Evolutionary conservation across 1,284 basidiomycete genomes (phyloP).

Genomic region (Mycena citricolor): DNA sequence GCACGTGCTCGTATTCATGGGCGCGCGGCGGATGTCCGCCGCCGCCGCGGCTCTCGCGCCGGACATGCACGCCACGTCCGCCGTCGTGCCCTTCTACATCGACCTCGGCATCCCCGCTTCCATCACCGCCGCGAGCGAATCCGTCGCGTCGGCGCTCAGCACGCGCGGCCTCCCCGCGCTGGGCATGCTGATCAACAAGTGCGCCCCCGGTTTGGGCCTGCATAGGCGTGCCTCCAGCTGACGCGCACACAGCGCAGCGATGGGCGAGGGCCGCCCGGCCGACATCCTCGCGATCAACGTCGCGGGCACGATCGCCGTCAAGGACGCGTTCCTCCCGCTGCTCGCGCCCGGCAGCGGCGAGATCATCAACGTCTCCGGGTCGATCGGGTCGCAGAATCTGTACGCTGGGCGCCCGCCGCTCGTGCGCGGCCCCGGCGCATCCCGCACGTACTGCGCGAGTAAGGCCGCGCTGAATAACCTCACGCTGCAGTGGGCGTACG

Average conservation of each 20-base stretch:
- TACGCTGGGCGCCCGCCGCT: constrained; percentile 2
- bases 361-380: constrained; percentile 2
- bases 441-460: constrained; percentile 1
- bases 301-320: neutral
- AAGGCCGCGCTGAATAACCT: constrained; percentile 4
- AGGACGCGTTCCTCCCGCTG: neutral
- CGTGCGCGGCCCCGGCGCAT: neutral
- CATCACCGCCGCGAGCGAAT: neutral
- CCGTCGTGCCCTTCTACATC: constrained; percentile 4
- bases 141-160: neutral
- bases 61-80: constrained; percentile 3
- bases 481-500: constrained; percentile 2
- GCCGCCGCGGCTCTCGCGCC: no score
- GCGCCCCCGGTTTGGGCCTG: neutral
- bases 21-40: neutral
- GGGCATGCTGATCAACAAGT: constrained; percentile 4
- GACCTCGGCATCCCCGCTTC: constrained; percentile 2
- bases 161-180: neutral
- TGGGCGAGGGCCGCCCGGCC: neutral
- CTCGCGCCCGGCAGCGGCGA: neutral
- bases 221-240: neutral
- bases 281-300: constrained; percentile 4
- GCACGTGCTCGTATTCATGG: constrained; percentile 4
- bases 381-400: neutral
- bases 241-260: neutral